phyloP scores from a whole-genome alignment of 495 filamentous ascomycete species.

The Penicillium dipodomyicola region DNA sequence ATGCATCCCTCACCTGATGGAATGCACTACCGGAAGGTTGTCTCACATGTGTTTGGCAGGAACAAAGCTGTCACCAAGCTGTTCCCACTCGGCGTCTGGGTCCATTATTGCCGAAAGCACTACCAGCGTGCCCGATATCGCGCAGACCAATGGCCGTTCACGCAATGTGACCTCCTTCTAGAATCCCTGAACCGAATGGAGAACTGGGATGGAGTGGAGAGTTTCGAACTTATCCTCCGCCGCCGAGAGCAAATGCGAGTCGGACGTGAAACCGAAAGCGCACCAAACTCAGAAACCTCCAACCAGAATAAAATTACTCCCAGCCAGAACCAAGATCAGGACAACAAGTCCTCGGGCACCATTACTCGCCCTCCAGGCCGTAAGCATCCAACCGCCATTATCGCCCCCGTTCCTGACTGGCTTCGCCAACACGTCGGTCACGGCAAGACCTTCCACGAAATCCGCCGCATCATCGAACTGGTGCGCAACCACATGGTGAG shows the following conservation, averaged over 20 bases:
- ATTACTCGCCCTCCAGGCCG: conserved; percentile 9
- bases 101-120: conserved; percentile 75
- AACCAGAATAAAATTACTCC: too few species aligned
- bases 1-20: conserved; percentile 21
- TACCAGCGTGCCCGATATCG: conserved; percentile 77
- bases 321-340: not conserved
- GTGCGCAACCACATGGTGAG: conserved; percentile 22
- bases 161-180: conserved; percentile 59
- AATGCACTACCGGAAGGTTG: conserved; percentile 59
- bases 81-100: conserved; percentile 65
- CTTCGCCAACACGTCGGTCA: conserved; percentile 27
- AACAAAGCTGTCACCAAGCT: conserved; percentile 74
- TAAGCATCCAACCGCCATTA: conserved; percentile 23
- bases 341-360: not conserved
- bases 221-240: conserved; percentile 32
- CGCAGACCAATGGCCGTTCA: conserved; percentile 54
- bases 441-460: conserved; percentile 32
- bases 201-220: conserved; percentile 53
- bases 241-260: conserved; percentile 22
- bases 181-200: conserved; percentile 58
- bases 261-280: conserved; percentile 19
- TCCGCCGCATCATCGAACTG: conserved; percentile 27
- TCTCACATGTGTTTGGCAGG: conserved; percentile 84
- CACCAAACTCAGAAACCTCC: conserved; percentile 1
- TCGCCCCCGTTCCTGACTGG: conserved; percentile 36